A percentile compares a stretch with the other conserved stretches of the same genome.
Evolutionary conservation across 441 rosid genomes (phyloP).

Genomic region (Adansonia madagascariensis): DNA sequence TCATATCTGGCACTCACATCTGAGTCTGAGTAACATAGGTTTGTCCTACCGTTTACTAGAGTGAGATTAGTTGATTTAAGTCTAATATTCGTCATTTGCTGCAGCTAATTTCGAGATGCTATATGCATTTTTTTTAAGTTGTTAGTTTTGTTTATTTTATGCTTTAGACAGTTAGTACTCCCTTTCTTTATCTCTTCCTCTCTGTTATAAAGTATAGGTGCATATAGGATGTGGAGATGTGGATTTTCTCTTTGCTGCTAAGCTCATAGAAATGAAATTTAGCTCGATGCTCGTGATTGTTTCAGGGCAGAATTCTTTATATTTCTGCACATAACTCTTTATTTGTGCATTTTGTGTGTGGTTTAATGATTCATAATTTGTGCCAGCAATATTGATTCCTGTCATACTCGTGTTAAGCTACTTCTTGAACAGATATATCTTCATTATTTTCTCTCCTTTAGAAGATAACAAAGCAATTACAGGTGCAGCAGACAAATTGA

Average conservation of each 20-base stretch:
- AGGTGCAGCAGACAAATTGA: slow-evolving; percentile 42
- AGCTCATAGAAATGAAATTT: not conserved
- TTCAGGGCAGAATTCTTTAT: not conserved
- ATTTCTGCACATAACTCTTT: slow-evolving; percentile 14
- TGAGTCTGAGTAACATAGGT: too few relatives aligned
- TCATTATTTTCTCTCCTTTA: slow-evolving; percentile 11
- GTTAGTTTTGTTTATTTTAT: not conserved
- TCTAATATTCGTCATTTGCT: not conserved
- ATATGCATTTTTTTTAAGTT: not conserved
- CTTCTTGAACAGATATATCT: not conserved
- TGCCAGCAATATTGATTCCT: not conserved
- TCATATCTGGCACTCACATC: too few relatives aligned
- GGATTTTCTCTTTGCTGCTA: not conserved
- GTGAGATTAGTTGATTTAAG: not conserved
- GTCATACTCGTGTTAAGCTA: slow-evolving; percentile 11
- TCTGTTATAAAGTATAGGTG: not conserved
- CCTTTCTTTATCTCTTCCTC: slow-evolving; percentile 11
- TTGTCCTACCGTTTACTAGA: not conserved
- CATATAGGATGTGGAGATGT: not conserved
- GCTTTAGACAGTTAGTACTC: not conserved
- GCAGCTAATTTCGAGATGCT: not conserved
- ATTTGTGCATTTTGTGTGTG: not conserved
- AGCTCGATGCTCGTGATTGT: not conserved
- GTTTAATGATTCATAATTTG: slow-evolving; percentile 19
- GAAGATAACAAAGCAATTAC: slow-evolving; percentile 42